Evolutionary conservation across 345 rosid species (phyloP).

Genomic region (Eucalyptus dawsonii): DNA sequence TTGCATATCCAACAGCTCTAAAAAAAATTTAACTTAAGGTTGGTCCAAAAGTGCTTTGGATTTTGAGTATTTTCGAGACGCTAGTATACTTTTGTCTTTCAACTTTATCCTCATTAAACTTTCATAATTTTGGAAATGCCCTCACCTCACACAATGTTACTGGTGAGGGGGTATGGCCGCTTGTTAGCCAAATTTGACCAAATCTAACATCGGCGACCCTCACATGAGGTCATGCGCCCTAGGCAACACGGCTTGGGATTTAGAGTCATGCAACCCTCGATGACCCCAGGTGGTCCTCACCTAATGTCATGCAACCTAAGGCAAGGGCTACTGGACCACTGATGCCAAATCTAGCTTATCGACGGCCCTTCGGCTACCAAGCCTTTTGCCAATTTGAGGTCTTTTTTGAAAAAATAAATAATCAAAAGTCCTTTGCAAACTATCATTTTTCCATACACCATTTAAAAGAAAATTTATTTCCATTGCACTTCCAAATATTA

Average conservation of each 20-base stretch:
- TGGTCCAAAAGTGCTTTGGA: rapidly evolving
- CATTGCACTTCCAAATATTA: background rate
- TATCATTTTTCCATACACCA: background rate
- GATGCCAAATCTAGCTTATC: background rate
- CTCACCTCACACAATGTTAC: background rate
- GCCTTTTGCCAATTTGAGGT: background rate
- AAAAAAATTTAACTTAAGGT: background rate
- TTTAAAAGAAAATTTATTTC: background rate
- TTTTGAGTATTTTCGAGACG: background rate
- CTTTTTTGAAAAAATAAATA: background rate
- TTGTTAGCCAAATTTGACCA: background rate
- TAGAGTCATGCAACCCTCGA: background rate
- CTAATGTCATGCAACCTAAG: too few species aligned
- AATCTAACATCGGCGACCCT: background rate
- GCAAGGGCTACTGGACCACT: background rate
- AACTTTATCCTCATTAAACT: background rate
- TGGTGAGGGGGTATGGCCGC: rapidly evolving
- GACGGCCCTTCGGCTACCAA: rapidly evolving
- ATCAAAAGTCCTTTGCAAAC: background rate
- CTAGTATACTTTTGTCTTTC: background rate
- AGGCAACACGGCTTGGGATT: background rate
- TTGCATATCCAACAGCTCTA: background rate
- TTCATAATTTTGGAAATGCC: background rate
- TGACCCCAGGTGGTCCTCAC: too few species aligned
- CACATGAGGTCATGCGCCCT: too few species aligned